These are phyloP conservation scores for Simmondsia chinensis DNA, from an alignment of 148 eudicot species.

Conservation along the genomic window DNA sequence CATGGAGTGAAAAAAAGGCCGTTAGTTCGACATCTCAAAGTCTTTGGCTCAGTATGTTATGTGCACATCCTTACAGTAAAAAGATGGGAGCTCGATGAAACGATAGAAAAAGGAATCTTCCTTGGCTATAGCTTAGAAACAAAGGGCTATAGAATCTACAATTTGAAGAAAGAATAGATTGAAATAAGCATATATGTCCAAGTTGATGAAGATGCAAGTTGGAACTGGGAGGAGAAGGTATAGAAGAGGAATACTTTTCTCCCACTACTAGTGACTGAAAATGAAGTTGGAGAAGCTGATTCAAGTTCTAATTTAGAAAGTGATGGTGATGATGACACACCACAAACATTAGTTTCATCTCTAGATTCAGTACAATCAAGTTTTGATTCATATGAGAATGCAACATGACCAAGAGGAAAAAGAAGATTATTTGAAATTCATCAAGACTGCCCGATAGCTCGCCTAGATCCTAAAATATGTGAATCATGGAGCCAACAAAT, in stretches of 20 bases:
- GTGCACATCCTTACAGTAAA: neutral
- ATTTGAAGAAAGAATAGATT: neutral
- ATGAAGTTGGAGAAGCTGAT: too few species aligned
- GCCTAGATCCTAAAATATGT: neutral
- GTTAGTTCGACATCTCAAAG: neutral
- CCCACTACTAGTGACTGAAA: neutral
- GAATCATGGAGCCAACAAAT: constrained; percentile 1
- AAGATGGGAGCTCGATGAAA: neutral
- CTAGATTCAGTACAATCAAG: neutral
- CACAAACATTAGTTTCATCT: neutral
- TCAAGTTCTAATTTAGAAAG: neutral
- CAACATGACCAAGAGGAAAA: neutral
- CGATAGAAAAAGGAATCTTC: constrained; percentile 3
- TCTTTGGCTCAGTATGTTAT: constrained; percentile 6
- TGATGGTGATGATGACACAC: neutral
- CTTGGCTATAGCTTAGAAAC: neutral
- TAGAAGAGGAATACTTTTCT: neutral
- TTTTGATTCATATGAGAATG: neutral
- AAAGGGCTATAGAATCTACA: constrained; percentile 3
- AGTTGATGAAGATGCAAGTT: constrained; percentile 1
- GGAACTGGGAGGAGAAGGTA: constrained; percentile 1
- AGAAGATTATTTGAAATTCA: neutral
- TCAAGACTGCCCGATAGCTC: neutral
- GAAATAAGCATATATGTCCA: neutral
- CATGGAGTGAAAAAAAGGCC: constrained; percentile 2